Evolutionary conservation across 2,329 filamentous ascomycete genomes (phyloP), one percentile per base, ranked within the genome.

Genomic region (Cryoendolithus antarcticus): DNA sequence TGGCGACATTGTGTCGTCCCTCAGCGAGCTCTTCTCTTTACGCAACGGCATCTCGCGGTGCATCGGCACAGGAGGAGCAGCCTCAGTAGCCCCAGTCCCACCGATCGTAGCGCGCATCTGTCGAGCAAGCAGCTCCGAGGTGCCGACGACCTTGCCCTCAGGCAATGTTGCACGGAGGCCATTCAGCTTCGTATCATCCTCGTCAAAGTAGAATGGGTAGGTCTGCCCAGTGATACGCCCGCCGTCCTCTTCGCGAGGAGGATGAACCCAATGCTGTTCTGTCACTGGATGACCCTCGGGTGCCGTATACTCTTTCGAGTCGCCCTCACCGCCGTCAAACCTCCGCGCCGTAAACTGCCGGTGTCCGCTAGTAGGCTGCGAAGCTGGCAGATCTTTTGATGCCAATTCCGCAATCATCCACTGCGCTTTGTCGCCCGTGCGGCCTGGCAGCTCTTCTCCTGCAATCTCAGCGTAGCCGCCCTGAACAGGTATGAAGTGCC

Each of bases 401-500:
- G 56, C 47, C 6, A 54, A 51, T 39, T 61, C 55, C 6, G 54
- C 58, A 37, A 62, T 54, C 12, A 58, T 47, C 47, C 52, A 56
- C 21, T 54, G 50, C 2, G 54, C 43, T 30, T 52, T 50, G 4
- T 45, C 35, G 11, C 47, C 46, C 11, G 45, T 38, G 28, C 47
- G 47, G 7, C 55, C 53, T 1, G 63, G 63, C 2, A 69, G 44
- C 30, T 64, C 49, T 5, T 59, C 55, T n/a, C 59, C 66, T 2
- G 63, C 55, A 6, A 74, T 64, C 45, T 72, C 68, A 9, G 60
- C 52, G 6, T 69, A 55, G 1, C 57, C 51, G 2, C 55, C 50
- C 3, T 58, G 48, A 10, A 55, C 47, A 4, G 60, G 64, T 2
- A 69, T 57, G 53, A 69, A 74, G 50, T 75, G 71, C 8, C 66